Evolutionary conservation across 352 stramenopile species (phyloP), one percentile per base, ranked within the genome.

Genomic region (Pythium aquatile): DNA sequence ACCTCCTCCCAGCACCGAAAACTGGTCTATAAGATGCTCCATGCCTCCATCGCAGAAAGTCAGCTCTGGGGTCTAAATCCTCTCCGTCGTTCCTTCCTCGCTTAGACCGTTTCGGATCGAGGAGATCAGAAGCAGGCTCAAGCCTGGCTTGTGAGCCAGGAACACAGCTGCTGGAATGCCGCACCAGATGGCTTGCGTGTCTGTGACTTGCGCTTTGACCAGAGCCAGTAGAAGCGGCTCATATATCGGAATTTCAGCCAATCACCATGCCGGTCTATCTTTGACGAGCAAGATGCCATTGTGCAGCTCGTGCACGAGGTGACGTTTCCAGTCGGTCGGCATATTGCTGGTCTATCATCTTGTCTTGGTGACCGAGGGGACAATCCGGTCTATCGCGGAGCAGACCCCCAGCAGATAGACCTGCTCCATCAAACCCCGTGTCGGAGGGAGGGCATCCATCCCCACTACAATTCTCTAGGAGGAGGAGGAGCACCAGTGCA

Each of bases 271-370:
- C 28, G 28, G 28, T 39, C 49, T 55, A 39, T 55, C 28, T 20
- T 37, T 55, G 30, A 39, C 26, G 16, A 16, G 11, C 48, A 39
- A 30, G 11, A 32, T 51, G 44, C 44, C 13, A 24, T 16, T 20
- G 40, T 47, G 40, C 40, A 26, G 4, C 20, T 30, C 24, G 5
- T 51, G 44, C 14, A 20, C 24, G 20, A 30, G 10, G n/a, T 51
- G 44, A 51, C 49, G 49, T 20, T 55, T 55, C 13, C n/a, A 35
- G 24, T 54, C n/a, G 47, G 20, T 54, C n/a, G 47, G 20, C 7
- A 17, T 20, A 28, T 51, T 30, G 44, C 30, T n/a, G 44, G n/a
- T 51, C 0, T 26, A 20, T n/a, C 20, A 24, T 13, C 44, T 17
- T 42, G 37, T 42, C 10, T 42, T 16, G 37, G 10, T 42, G 37